phyloP scores from a whole-genome alignment of 176 grass and related monocot species.

The Microstegium vimineum region DNA sequence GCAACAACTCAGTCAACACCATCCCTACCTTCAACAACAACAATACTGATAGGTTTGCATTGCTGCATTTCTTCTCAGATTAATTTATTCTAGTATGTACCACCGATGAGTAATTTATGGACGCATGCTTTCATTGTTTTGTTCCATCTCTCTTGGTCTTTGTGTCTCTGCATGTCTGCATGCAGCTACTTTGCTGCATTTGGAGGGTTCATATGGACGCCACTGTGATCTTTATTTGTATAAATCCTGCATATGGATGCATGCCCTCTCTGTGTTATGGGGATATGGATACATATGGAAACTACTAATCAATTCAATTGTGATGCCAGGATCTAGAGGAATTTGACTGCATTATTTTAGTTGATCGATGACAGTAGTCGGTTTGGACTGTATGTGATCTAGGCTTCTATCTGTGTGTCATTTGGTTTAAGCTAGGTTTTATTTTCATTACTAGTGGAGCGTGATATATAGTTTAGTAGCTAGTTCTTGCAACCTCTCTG shows the following conservation, averaged over 20 bases:
- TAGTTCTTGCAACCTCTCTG: not conserved
- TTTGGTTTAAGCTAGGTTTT: not conserved
- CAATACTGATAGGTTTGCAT: slow-evolving; percentile 22
- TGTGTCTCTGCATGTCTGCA: slow-evolving; percentile 7
- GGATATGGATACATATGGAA: not conserved
- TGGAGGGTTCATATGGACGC: slow-evolving; percentile 24
- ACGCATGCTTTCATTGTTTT: not conserved
- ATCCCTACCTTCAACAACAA: not conserved
- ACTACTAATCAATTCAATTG: slow-evolving; percentile 34
- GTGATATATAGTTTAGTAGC: not conserved
- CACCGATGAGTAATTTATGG: not conserved
- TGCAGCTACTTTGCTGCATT: slow-evolving; percentile 23
- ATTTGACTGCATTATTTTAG: slow-evolving; percentile 36
- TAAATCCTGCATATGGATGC: slow-evolving; percentile 11
- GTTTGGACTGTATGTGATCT: slow-evolving; percentile 25
- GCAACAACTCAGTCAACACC: slow-evolving; percentile 34
- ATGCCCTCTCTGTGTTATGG: not conserved
- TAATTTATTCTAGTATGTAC: not conserved
- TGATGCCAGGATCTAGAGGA: slow-evolving; percentile 24
- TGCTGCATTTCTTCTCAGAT: not conserved
- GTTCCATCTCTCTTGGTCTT: slow-evolving; percentile 23
- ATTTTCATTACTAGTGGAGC: not conserved
- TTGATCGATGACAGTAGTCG: not conserved
- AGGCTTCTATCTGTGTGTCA: not conserved
- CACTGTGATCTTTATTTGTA: slow-evolving; percentile 9